Evolutionary conservation across 805 yeast species (phyloP).

Genomic region (Lachancea dasiensis): DNA sequence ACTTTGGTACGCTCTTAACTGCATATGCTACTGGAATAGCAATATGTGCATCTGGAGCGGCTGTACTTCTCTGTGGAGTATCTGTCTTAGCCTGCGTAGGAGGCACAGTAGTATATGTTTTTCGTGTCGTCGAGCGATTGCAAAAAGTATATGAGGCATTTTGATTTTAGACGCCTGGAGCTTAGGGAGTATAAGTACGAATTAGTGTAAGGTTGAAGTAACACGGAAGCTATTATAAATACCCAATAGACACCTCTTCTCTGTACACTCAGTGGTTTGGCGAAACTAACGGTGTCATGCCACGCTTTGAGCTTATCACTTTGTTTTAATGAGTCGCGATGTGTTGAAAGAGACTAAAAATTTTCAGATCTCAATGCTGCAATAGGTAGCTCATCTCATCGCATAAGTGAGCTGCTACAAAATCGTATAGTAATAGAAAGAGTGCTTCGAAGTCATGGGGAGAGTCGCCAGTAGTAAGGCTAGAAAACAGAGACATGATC

Average conservation of each 20-base stretch:
- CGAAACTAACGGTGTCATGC: no score
- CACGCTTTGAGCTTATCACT: background rate
- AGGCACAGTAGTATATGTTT: slow-evolving; percentile 8
- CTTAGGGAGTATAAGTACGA: background rate
- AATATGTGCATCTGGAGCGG: slow-evolving; percentile 3
- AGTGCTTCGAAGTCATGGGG: slow-evolving; percentile 45
- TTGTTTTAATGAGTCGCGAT: background rate
- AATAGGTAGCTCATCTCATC: background rate
- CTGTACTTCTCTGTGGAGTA: slow-evolving; percentile 3
- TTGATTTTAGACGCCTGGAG: background rate
- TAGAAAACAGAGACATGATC: slow-evolving; percentile 66
- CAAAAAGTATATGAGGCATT: slow-evolving; percentile 1
- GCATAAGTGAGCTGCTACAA: background rate
- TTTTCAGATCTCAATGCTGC: background rate
- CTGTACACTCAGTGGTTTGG: no score
- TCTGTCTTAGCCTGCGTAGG: slow-evolving; percentile 7
- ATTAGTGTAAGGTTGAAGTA: background rate
- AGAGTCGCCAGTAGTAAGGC: slow-evolving; percentile 50
- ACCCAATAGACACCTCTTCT: no score
- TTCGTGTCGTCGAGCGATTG: slow-evolving; percentile 3
- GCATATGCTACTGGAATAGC: slow-evolving; percentile 9
- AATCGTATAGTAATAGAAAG: background rate
- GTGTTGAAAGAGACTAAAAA: background rate
- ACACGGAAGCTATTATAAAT: slow-evolving; percentile 3
- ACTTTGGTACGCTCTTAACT: slow-evolving; percentile 6